phyloP scores from a whole-genome alignment of 768 basidiomycete species.

The Erythrobasidium yunnanense region DNA sequence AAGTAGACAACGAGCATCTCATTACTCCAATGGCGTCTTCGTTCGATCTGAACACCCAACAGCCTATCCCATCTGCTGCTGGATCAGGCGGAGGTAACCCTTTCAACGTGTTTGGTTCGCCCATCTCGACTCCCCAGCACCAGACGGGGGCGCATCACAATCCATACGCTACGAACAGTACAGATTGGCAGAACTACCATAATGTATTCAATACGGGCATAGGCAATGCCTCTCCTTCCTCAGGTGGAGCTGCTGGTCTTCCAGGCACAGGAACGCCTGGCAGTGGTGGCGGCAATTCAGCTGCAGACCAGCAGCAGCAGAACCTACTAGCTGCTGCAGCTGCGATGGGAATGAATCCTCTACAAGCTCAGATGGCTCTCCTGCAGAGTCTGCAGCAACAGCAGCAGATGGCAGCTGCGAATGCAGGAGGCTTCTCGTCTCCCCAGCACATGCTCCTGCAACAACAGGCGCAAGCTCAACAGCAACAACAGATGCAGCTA shows the following conservation, averaged over 20 bases:
- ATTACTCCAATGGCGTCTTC: constrained; percentile 36
- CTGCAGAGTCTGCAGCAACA: too few relatives aligned
- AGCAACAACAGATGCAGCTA: neutral
- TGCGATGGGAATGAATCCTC: constrained; percentile 4
- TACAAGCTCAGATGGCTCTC: constrained; percentile 23
- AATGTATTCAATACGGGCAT: constrained; percentile 24
- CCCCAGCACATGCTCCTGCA: neutral
- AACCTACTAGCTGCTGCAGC: neutral
- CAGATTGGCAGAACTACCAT: constrained; percentile 24
- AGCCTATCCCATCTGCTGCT: neutral
- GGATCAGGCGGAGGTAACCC: neutral
- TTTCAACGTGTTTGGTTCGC: constrained; percentile 13
- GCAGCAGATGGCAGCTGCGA: too few relatives aligned
- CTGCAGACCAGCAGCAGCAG: neutral
- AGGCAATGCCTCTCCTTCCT: neutral
- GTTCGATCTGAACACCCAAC: constrained; percentile 30
- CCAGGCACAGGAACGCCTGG: too few relatives aligned
- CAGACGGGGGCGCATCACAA: constrained; percentile 5
- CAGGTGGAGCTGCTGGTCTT: too few relatives aligned
- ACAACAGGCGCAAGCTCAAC: constrained; percentile 56
- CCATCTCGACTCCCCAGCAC: constrained; percentile 13
- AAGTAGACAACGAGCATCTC: constrained; percentile 37
- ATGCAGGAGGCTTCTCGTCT: too few relatives aligned
- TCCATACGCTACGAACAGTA: neutral
- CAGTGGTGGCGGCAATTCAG: neutral